Evolutionary conservation across 148 eudicot species (phyloP), one percentile per base, ranked within the genome.

Genomic region (Amaranthus hypochondriacus): DNA sequence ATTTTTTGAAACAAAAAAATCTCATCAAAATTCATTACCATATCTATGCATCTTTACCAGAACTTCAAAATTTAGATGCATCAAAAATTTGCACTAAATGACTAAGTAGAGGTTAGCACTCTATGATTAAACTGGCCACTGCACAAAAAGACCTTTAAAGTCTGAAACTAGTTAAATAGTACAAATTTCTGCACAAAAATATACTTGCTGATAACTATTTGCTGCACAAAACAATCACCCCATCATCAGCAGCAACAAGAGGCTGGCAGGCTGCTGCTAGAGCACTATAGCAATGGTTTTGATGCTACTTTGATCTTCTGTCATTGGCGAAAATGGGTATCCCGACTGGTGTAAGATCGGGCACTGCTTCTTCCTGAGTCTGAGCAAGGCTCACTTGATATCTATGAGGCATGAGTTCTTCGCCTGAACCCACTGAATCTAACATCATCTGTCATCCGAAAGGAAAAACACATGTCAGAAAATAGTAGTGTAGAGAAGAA

Each of bases 321-420:
- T 48, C 6, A 44, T 7, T 9, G 64, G 39, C 39, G 39, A 28
- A 28, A 28, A 28, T 28, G 39, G 80, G 66, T 44, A 57, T 56
- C 6, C 56, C 73, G 4, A 58, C 62, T 2, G 46, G 50, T 47
- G 73, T 18, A 12, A 12, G 56, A 28, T 53, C 6, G 18, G 72
- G 43, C 51, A 66, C 44, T n/a, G 67, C 9, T 48, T 78, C 81
- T 73, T 62, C 55, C 54, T 53, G 69, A 44, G 78, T 73, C 51
- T 73, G 55, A 9, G 81, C 65, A 69, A 49, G 47, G 47, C 70
- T 69, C 14, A 48, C 51, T 51, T 53, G 73, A 54, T 76, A 50
- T 74, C 91, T 77, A 28, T 76, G 80, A 21, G 86, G 91, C 91
- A 85, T 87, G 65, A 85, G 75, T 70, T 83, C 88, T 11, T 83